phyloP scores from a whole-genome alignment of 371 early-diverging fungal species.

The Circinella minor region DNA sequence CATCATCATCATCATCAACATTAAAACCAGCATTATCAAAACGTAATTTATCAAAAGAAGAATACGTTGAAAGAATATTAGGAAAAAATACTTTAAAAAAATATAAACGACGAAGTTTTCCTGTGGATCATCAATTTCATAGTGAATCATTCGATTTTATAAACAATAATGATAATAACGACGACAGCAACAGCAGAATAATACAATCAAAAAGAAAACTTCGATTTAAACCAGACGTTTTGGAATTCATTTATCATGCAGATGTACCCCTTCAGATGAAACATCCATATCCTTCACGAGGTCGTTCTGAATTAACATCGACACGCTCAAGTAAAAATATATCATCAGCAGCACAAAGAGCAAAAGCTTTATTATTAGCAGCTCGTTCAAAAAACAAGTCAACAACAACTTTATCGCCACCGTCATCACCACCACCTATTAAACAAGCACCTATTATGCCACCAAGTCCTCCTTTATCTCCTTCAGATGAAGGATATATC shows the following conservation, averaged over 20 bases:
- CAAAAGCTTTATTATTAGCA: slow-evolving; percentile 12
- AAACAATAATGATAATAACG: neutral
- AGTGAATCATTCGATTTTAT: neutral
- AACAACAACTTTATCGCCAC: neutral
- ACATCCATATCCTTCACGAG: neutral
- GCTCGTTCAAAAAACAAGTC: slow-evolving; percentile 4
- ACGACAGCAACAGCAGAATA: neutral
- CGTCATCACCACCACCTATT: neutral
- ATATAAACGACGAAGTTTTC: slow-evolving; percentile 15
- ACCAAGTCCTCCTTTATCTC: slow-evolving; percentile 16
- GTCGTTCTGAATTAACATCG: neutral
- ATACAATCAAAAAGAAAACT: neutral
- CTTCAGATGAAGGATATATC: slow-evolving; percentile 7
- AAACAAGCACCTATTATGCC: slow-evolving; percentile 10
- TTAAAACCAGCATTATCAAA: slow-evolving; percentile 11
- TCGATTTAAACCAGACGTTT: slow-evolving; percentile 15
- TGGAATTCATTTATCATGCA: slow-evolving; percentile 15
- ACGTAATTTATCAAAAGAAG: slow-evolving; percentile 10
- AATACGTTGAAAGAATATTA: slow-evolving; percentile 4
- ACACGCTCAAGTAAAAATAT: neutral
- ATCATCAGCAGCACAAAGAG: slow-evolving; percentile 17
- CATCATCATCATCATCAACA: too few relatives aligned
- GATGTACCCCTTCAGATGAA: slow-evolving; percentile 8
- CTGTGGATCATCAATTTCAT: neutral
- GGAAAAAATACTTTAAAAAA: slow-evolving; percentile 6